Conservation (phyloP, 2,329 filamentous ascomycete species). For the Arthroderma sp. region DNA sequence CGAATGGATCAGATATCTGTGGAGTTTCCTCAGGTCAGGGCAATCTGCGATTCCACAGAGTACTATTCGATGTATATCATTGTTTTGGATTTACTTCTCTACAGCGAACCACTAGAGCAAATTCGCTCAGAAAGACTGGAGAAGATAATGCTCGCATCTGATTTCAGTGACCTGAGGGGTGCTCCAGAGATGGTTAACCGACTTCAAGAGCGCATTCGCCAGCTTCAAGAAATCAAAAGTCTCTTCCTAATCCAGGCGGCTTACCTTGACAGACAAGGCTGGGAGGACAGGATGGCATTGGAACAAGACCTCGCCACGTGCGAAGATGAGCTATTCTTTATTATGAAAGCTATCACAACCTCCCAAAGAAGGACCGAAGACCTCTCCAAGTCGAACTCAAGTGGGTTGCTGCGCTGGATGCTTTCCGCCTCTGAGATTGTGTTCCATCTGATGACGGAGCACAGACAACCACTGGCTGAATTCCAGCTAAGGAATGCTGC, state of each 20-base stretch:
- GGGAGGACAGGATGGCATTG: constrained; percentile 78
- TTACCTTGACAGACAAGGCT: constrained; percentile 74
- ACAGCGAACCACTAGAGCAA: constrained; percentile 92
- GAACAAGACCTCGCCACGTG: constrained; percentile 80
- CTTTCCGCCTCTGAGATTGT: constrained; percentile 92
- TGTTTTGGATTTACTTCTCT: constrained; percentile 86
- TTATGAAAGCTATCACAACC: constrained; percentile 99
- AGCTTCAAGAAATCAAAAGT: constrained; percentile 89
- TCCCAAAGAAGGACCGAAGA: constrained; percentile 79
- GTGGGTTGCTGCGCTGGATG: constrained; percentile 76
- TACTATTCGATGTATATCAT: constrained; percentile 99
- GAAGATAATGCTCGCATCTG: constrained; percentile 97
- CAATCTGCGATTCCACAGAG: constrained; percentile 92
- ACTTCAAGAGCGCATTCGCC: constrained; percentile 81
- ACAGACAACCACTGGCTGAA: constrained; percentile 77
- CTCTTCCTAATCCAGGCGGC: constrained; percentile 90
- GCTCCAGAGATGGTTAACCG: constrained; percentile 85
- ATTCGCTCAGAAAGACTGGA: constrained; percentile 89
- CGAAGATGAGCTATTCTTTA: constrained; percentile 96
- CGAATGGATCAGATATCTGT: constrained; percentile 96
- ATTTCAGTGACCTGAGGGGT: constrained; percentile 92
- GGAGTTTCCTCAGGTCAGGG: constrained; percentile 84
- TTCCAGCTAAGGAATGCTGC: constrained; percentile 82
- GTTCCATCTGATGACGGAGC: constrained; percentile 87
- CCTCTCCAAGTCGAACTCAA: constrained; percentile 52